Conservation (phyloP, 805 yeast genomes). For the Candida pseudofarinosa region DNA sequence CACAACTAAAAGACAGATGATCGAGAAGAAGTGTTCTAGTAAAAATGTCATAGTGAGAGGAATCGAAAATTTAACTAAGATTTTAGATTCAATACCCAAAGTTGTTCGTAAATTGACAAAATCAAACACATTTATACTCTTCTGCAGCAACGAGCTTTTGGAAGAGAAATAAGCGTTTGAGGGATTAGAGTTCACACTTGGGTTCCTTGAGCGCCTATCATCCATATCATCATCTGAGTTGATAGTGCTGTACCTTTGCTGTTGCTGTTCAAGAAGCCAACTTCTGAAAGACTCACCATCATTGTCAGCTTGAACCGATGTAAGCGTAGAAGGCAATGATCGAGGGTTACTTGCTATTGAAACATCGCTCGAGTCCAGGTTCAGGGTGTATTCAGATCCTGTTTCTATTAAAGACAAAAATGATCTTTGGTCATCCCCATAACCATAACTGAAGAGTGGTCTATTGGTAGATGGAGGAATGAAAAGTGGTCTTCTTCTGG, state of each 20-base stretch:
- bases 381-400: constrained; percentile 24
- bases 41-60: constrained; percentile 40
- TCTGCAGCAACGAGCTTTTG: constrained; percentile 11
- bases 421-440: constrained; percentile 41
- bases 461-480: constrained; percentile 43
- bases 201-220: constrained; percentile 7
- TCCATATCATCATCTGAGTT: constrained; percentile 10
- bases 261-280: constrained; percentile 43
- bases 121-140: constrained; percentile 18
- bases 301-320: constrained; percentile 30
- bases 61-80: constrained; percentile 29
- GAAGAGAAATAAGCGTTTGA: constrained; percentile 3
- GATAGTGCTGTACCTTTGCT: constrained; percentile 27
- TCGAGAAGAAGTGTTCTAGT: constrained; percentile 41
- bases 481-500: constrained; percentile 34
- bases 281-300: constrained; percentile 40
- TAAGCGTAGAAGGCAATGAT: constrained; percentile 38
- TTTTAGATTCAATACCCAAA: constrained; percentile 21
- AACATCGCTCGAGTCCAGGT: constrained; percentile 31
- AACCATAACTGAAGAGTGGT: constrained; percentile 41
- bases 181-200: background rate
- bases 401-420: constrained; percentile 38
- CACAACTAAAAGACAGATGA: constrained; percentile 40
- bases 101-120: constrained; percentile 28
- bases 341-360: constrained; percentile 40